Base-by-base conservation (phyloP, 2,329 filamentous ascomycete genomes). In the Neonectria sp. region DNA sequence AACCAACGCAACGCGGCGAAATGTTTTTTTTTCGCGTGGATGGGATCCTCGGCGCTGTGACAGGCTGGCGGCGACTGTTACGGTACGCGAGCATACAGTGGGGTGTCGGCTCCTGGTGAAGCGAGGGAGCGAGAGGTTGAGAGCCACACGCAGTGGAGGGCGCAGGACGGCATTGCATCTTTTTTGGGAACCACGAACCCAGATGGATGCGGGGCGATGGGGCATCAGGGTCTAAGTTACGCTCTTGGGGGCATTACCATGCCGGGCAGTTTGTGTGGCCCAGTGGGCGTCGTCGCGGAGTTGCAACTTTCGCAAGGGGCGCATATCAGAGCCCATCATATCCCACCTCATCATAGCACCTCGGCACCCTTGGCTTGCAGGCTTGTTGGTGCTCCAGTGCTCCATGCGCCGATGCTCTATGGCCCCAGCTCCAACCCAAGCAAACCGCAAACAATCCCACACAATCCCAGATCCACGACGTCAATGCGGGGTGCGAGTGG, bases 401-500 rank as follows among this genome's bases (percentile, higher is more conserved):
- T 45, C 40, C 40, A 45, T 7, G n/a, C 40, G n/a, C 40, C 40
- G 21, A n/a, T 24, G 53, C 57, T 57, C 37, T 46, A 53, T 31
- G 29, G 33, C 43, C 53, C 49, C 46, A n/a, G 49, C 48, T 51
- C 24, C 35, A 35, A 48, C 29, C 35, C 45, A 48, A 21, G 40
- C 25, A 55, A 31, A 62, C 51, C 40, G 52, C 15, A 53, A 49
- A 62, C 59, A 58, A 51, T 29, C n/a, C 24, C 25, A 29, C 24
- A 51, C 15, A 24, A 24, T 45, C 40, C 37, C 25, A 59, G 59
- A 68, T 60, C 43, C 46, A 62, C 56, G 61, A 68, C 65, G 62
- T 68, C 57, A 65, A 62, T 65, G 66, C 61, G 66, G 66, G 62
- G 66, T 37, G 43, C 29, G 46, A 35, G 53, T 63, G 60, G 60